Percentiles rank a stretch among this genome's conserved stretches.
These are phyloP conservation scores for Aegilops speltoides DNA, from an alignment of 176 grass and related monocot species.

Conservation along the genomic window DNA sequence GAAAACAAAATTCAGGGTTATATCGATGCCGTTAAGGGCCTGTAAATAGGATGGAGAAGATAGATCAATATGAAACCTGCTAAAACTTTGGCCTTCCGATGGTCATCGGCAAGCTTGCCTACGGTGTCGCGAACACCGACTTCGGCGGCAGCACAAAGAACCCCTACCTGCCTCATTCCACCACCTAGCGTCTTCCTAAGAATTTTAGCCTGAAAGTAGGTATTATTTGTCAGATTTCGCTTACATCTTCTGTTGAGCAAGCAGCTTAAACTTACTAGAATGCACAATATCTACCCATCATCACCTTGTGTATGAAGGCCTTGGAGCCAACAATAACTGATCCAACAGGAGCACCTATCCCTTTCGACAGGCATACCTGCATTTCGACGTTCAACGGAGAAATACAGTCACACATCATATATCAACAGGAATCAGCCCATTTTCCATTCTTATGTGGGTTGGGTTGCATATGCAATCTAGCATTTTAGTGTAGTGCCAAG, in stretches of 20 bases:
- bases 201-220: conserved; percentile 57
- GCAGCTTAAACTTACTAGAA: neutral
- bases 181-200: conserved; percentile 90
- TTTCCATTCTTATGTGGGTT: neutral
- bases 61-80: conserved; percentile 48
- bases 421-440: neutral
- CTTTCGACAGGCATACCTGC: conserved; percentile 92
- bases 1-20: neutral
- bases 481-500: neutral
- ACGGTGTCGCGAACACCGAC: conserved; percentile 69
- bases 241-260: neutral
- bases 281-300: neutral
- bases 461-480: neutral
- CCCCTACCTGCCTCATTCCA: conserved; percentile 88
- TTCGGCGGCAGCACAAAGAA: conserved; percentile 83
- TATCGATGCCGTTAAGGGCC: neutral
- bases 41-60: neutral
- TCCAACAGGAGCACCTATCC: conserved; percentile 85
- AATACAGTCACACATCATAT: neutral
- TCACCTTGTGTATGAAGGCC: conserved; percentile 77
- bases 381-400: neutral
- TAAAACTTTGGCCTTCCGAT: conserved; percentile 73
- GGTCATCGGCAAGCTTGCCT: conserved; percentile 77
- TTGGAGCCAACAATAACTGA: conserved; percentile 74
- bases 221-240: neutral